A percentile compares a stretch with the other conserved stretches of the same genome.
These are phyloP conservation scores for Hyphopichia burtonii DNA, from an alignment of 1,139 yeast species.

Conservation along the genomic window DNA sequence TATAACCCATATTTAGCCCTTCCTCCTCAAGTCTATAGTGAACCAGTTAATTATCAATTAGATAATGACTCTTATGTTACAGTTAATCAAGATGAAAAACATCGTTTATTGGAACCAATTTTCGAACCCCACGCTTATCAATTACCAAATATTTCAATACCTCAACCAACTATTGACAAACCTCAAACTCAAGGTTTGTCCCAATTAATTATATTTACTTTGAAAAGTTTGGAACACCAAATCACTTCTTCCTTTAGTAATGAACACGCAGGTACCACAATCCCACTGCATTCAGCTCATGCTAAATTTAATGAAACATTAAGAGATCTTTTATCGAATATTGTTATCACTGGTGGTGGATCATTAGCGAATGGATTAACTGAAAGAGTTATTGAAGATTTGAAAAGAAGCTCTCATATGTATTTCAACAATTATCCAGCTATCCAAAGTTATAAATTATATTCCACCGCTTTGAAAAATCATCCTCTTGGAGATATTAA, in stretches of 20 bases:
- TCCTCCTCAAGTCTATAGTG: constrained; percentile 12
- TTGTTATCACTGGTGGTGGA: constrained; percentile 66
- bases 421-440: constrained; percentile 50
- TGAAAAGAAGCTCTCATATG: constrained; percentile 44
- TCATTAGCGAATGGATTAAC: constrained; percentile 61
- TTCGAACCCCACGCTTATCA: constrained; percentile 52
- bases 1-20: not conserved
- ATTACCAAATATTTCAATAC: constrained; percentile 27
- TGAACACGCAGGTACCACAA: constrained; percentile 14
- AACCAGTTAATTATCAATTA: constrained; percentile 29
- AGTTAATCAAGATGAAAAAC: constrained; percentile 37
- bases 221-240: constrained; percentile 32
- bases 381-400: constrained; percentile 60
- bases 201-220: constrained; percentile 36
- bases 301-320: constrained; percentile 43
- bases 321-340: constrained; percentile 50
- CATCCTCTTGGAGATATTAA: constrained; percentile 28
- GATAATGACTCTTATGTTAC: constrained; percentile 43
- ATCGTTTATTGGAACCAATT: constrained; percentile 49
- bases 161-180: constrained; percentile 38
- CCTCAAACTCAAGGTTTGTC: constrained; percentile 44
- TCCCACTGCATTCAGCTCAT: constrained; percentile 18
- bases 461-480: constrained; percentile 21
- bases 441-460: constrained; percentile 18
- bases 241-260: constrained; percentile 23